Conservation (phyloP, 345 rosid genomes). For the Luvunga scandens region DNA sequence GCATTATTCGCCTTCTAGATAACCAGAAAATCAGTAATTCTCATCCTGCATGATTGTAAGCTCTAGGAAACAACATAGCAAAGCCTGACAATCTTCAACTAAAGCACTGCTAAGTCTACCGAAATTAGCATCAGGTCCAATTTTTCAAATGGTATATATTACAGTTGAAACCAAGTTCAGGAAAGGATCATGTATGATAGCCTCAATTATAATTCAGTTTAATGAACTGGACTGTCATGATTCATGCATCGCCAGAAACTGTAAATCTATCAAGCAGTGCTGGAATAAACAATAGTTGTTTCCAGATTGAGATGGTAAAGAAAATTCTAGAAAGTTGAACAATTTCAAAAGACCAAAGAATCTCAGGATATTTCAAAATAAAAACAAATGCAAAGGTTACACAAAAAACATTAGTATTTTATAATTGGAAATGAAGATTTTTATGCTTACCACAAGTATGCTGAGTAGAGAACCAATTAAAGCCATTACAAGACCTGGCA, state of each 20-base stretch:
- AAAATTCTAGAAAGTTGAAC: background rate
- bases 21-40: background rate
- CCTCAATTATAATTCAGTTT: background rate
- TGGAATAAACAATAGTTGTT: background rate
- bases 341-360: background rate
- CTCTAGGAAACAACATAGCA: background rate
- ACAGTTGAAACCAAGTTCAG: background rate
- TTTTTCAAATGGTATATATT: background rate
- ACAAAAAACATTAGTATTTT: background rate
- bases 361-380: background rate
- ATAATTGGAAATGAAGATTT: background rate
- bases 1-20: background rate
- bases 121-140: background rate
- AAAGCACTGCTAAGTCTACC: background rate
- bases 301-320: background rate
- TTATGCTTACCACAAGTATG: conserved; percentile 65
- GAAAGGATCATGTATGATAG: background rate
- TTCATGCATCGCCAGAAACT: background rate
- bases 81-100: background rate
- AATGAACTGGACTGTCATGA: background rate
- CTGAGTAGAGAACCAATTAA: conserved; percentile 86
- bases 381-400: background rate
- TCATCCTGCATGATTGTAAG: background rate
- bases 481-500: conserved; percentile 85
- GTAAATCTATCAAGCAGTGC: background rate